These are phyloP conservation scores for Xylaria sp. DNA, from an alignment of 2,329 filamentous ascomycete species.

Conservation along the genomic window DNA sequence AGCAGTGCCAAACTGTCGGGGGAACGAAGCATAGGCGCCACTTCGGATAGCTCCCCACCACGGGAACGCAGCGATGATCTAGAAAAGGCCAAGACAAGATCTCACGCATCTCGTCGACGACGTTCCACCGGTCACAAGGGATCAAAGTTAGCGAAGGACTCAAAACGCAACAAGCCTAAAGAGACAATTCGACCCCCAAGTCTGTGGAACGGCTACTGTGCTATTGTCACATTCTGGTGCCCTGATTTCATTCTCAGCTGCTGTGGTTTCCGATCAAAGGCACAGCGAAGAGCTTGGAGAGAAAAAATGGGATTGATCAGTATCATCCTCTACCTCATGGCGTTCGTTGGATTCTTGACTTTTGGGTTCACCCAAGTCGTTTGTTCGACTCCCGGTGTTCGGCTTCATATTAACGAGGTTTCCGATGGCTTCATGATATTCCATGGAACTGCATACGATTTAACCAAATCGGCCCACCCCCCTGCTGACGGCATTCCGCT, in stretches of 20 bases:
- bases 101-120: slow-evolving; percentile 53
- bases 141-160: slow-evolving; percentile 65
- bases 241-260: slow-evolving; percentile 86
- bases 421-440: slow-evolving; percentile 91
- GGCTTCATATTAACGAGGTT: slow-evolving; percentile 86
- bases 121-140: slow-evolving; percentile 68
- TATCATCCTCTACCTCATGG: slow-evolving; percentile 88
- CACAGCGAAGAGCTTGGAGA: slow-evolving; percentile 91
- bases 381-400: slow-evolving; percentile 76
- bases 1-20: slow-evolving; percentile 67
- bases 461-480: slow-evolving; percentile 81
- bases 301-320: slow-evolving; percentile 98
- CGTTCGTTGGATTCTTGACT: slow-evolving; percentile 91
- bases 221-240: slow-evolving; percentile 92
- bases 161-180: slow-evolving; percentile 63
- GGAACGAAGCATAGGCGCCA: slow-evolving; percentile 58
- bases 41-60: slow-evolving; percentile 57
- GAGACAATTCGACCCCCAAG: slow-evolving; percentile 81
- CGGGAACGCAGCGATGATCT: slow-evolving; percentile 51
- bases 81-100: slow-evolving; percentile 52
- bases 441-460: slow-evolving; percentile 89
- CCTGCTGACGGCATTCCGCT: slow-evolving; percentile 79
- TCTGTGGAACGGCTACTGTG: slow-evolving; percentile 95
- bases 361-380: slow-evolving; percentile 95
- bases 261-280: slow-evolving; percentile 85